Conservation (phyloP, 768 basidiomycete species). For the Auriscalpium vulgare region DNA sequence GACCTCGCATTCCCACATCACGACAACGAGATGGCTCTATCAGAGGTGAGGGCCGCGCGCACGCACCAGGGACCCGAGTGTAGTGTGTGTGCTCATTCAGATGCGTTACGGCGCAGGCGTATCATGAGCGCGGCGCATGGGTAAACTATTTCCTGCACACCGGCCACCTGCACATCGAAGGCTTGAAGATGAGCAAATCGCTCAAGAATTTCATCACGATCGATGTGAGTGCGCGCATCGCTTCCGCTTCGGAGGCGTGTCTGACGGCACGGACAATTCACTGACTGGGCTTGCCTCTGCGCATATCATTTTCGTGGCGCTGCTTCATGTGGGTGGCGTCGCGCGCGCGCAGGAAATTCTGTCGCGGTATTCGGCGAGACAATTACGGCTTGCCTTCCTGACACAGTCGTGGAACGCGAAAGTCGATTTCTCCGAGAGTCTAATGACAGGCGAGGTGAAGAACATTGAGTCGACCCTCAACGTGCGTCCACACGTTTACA, state of each 20-base stretch:
- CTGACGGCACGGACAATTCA: no score
- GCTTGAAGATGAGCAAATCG: constrained; percentile 98
- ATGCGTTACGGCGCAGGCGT: constrained; percentile 50
- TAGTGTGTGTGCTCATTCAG: no score
- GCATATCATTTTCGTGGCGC: no score
- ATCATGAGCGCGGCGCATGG: constrained; percentile 87
- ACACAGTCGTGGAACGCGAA: constrained; percentile 88
- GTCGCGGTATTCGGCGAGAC: constrained; percentile 72
- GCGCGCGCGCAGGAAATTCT: constrained; percentile 69
- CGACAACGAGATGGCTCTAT: constrained; percentile 97
- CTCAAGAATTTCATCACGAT: constrained; percentile 99
- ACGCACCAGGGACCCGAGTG: no score
- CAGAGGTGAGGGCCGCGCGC: constrained; percentile 52
- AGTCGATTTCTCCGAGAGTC: constrained; percentile 87
- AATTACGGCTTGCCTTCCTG: constrained; percentile 87
- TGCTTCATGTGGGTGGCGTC: no score
- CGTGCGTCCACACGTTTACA: constrained; percentile 35
- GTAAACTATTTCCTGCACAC: constrained; percentile 99
- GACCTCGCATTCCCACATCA: constrained; percentile 99
- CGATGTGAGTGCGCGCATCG: constrained; percentile 43
- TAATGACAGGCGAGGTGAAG: constrained; percentile 85
- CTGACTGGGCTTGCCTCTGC: constrained; percentile 1
- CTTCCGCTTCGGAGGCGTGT: background rate
- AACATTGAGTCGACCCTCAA: constrained; percentile 79
- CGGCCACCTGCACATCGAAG: constrained; percentile 96